Conservation (phyloP, 257 asterid species). For the Plantago elongata region DNA sequence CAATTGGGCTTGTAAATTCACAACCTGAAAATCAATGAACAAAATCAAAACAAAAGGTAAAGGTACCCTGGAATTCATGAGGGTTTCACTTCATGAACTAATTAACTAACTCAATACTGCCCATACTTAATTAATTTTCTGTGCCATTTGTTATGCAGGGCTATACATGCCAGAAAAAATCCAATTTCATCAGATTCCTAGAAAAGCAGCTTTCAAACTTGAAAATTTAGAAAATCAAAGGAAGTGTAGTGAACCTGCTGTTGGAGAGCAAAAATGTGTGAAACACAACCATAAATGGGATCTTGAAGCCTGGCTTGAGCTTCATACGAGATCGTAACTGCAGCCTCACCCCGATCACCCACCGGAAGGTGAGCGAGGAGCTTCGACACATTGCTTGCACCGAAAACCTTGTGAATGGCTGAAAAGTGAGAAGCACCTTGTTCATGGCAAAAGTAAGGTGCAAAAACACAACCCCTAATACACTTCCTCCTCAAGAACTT, state of each 20-base stretch:
- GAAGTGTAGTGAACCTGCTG: constrained; percentile 34
- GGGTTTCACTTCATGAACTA: neutral
- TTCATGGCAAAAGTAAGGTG: constrained; percentile 65
- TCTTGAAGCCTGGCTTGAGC: constrained; percentile 80
- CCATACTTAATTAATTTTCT: neutral
- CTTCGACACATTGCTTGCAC: constrained; percentile 60
- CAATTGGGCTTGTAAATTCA: constrained; percentile 49
- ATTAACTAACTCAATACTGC: neutral
- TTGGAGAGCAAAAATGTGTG: constrained; percentile 65
- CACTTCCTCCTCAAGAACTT: constrained; percentile 71
- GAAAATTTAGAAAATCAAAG: neutral
- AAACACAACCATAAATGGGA: constrained; percentile 73
- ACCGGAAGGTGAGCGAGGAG: constrained; percentile 54
- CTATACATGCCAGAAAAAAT: neutral
- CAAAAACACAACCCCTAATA: constrained; percentile 57
- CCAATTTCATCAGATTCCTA: neutral
- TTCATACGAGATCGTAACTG: constrained; percentile 59
- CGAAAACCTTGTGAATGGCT: constrained; percentile 54
- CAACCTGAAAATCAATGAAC: constrained; percentile 29
- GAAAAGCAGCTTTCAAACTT: neutral
- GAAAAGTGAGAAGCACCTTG: constrained; percentile 59
- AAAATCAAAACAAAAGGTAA: neutral
- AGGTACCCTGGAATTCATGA: neutral
- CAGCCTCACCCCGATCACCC: constrained; percentile 55
- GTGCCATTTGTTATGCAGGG: too few relatives aligned